phyloP scores from a whole-genome alignment of 257 asterid species.

The Solanum pennellii region DNA sequence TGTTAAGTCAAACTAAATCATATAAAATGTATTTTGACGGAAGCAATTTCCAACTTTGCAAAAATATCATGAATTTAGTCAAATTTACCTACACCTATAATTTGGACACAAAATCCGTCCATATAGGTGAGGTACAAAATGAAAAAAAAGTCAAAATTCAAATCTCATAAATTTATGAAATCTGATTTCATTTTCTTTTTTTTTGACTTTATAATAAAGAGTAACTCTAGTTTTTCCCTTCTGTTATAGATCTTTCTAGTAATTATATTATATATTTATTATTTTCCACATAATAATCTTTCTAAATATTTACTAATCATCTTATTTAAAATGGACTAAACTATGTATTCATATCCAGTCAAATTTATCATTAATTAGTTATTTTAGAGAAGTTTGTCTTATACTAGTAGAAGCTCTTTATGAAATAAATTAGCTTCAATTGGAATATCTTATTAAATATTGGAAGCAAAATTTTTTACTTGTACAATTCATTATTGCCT shows the following conservation, averaged over 20 bases:
- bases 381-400: neutral
- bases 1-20: no score
- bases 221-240: neutral
- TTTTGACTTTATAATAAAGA: neutral
- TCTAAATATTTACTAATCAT: neutral
- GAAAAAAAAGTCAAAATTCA: neutral
- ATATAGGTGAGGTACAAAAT: neutral
- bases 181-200: neutral
- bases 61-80: neutral
- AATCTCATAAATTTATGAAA: neutral
- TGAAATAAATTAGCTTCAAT: neutral
- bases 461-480: neutral
- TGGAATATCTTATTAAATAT: neutral
- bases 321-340: neutral
- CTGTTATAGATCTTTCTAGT: neutral
- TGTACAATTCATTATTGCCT: neutral
- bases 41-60: neutral
- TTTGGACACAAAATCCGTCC: neutral
- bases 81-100: neutral
- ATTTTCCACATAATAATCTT: neutral
- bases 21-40: rapidly evolving
- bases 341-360: neutral
- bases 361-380: neutral
- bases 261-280: neutral
- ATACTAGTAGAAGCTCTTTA: neutral